Base-by-base conservation (phyloP, 345 rosid species). In the Syzygium jambos region DNA sequence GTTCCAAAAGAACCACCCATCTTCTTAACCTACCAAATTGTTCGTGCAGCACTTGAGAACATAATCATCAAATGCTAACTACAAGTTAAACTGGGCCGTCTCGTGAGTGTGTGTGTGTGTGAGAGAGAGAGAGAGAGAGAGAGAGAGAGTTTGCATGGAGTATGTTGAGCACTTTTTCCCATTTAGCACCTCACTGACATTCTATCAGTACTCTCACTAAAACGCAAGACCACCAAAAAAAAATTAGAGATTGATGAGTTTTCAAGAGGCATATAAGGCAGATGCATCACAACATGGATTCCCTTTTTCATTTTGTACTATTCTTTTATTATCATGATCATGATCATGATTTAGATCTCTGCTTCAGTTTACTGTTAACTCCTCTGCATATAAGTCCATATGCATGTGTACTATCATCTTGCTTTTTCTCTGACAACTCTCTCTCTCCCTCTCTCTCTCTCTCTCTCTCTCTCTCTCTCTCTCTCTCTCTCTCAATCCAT, bases 251-350 rank as follows among this genome's bases (percentile, higher is more conserved):
- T 53, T 53, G 85, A 34, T 30, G 85, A 16, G 80, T 78, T 87
- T 80, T 73, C 65, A 6, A 77, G 84, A 88, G 89, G 51, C 86
- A 88, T 57, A 89, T 86, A 89, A 86, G 93, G 91, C 95, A 91
- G 95, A 94, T 89, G 89, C 92, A 93, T 92, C 93, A 88, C 89
- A 96, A 94, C 97, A 91, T 94, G 73, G 94, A 93, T 93, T 88
- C 94, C 94, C 95, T 96, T 94, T 94, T 94, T 86, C 90, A 89
- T 90, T 93, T 91, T 92, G 88, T 73, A 41, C 85, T 52, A 12
- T 52, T 34, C 46, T 78, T 57, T 86, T 91, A 86, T 92, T 87
- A 78, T 84, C 83, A 89, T 84, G 88, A 90, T 86, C 89, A 78
- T 93, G 86, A 89, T 88, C 88, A 87, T 52, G 59, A 88, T 88